Evolutionary conservation across 225 moss, liverwort and hornwort species (phyloP), one percentile per base, ranked within the genome.

Genomic region (Pleurozium schreberi): DNA sequence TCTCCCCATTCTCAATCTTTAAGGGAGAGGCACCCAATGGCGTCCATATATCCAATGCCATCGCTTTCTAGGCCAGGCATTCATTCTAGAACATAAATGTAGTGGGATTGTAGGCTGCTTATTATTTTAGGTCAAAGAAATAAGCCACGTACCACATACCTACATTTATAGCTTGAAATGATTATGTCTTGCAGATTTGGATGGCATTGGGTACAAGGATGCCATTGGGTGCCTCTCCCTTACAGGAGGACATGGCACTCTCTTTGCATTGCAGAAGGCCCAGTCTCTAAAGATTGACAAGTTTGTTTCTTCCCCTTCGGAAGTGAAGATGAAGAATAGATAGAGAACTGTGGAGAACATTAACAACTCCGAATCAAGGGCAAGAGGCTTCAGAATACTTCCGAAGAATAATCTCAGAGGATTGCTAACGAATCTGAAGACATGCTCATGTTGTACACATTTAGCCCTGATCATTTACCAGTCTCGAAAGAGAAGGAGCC

Each of bases 221-320:
- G n/a, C n/a, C n/a, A n/a, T n/a, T n/a, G n/a, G n/a, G n/a, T n/a
- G n/a, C n/a, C n/a, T n/a, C n/a, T n/a, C n/a, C n/a, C n/a, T n/a
- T n/a, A n/a, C n/a, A n/a, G n/a, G n/a, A 40, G 2, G 4, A 14
- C 3, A 4, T 14, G 0, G 3, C 8, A 40, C 14, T 22, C 7
- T 42, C 70, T 70, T 43, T 71, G 6, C 15, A 43, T 27, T 43
- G 9, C 3, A 8, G 0, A 70, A 4, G 10, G 17, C 0, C 11
- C 6, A 45, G 30, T 30, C 1, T 47, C 0, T 73, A 18, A 18
- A 30, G 11, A 45, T 47, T 73, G 6, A 45, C 0, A 45, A 45
- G 1, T 17, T 10, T 3, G 10, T 30, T 73, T 25, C 40, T 40
- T 5, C 9, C 28, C 17, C 5, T 30, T 5, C 30, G 3, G 4